These are phyloP conservation scores for Rubus idaeus DNA, from an alignment of 306 rosid species.

Conservation along the genomic window DNA sequence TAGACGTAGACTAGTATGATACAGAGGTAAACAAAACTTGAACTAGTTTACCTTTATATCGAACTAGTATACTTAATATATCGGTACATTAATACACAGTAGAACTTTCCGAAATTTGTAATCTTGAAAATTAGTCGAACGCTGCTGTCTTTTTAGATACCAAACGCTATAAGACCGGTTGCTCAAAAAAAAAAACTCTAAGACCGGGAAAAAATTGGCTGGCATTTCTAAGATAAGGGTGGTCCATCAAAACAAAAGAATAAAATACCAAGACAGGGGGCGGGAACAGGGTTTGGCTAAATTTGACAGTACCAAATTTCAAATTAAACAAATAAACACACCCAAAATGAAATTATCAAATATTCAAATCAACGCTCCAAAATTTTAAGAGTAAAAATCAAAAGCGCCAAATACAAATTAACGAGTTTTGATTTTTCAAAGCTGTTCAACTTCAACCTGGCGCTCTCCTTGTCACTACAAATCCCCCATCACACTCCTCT, in stretches of 20 bases:
- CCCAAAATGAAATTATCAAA: too few species aligned
- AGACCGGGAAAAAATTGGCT: too few species aligned
- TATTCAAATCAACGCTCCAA: background rate
- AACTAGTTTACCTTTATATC: too few species aligned
- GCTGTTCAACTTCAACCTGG: constrained; percentile 1
- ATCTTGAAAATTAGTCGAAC: too few species aligned
- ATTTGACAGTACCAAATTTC: background rate
- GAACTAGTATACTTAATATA: too few species aligned
- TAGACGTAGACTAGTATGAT: too few species aligned
- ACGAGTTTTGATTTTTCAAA: background rate
- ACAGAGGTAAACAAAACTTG: too few species aligned
- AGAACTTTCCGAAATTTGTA: too few species aligned
- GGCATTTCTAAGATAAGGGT: background rate
- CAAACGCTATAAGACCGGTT: too few species aligned
- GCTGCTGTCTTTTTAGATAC: too few species aligned
- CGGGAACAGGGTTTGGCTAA: background rate
- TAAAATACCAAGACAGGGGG: background rate
- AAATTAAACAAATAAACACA: background rate
- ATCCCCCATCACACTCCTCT: constrained; percentile 1
- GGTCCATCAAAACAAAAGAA: background rate
- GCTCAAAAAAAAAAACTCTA: too few species aligned
- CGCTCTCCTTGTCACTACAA: constrained; percentile 17
- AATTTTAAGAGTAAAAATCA: background rate
- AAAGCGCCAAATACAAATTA: background rate
- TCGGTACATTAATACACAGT: too few species aligned